Evolutionary conservation across 2,329 filamentous ascomycete genomes (phyloP).

Genomic region (Cercospora brassicicola): DNA sequence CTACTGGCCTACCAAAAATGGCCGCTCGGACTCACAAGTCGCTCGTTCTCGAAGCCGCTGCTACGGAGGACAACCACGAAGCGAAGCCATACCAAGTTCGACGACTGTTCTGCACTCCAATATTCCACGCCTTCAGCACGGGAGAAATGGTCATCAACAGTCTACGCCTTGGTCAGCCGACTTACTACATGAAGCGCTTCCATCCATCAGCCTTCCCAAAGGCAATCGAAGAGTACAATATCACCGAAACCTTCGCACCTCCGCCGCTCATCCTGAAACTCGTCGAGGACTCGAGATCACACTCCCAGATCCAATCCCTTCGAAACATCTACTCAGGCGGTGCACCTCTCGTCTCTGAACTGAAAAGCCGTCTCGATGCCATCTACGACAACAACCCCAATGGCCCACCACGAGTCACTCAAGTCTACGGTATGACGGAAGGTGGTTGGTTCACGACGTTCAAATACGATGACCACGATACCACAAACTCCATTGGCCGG

Average conservation of each 20-base stretch:
- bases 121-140: constrained; percentile 56
- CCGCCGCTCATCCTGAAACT: constrained; percentile 46
- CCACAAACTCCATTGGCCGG: constrained; percentile 51
- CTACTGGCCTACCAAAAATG: constrained; percentile 45
- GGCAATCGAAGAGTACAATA: constrained; percentile 44
- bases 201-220: constrained; percentile 41
- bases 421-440: constrained; percentile 60
- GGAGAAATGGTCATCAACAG: constrained; percentile 51
- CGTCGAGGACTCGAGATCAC: constrained; percentile 36
- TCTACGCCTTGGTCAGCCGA: constrained; percentile 48
- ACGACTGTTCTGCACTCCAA: constrained; percentile 52
- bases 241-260: constrained; percentile 53
- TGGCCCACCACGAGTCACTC: constrained; percentile 46
- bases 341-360: constrained; percentile 49
- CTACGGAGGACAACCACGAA: constrained; percentile 34
- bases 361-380: constrained; percentile 44
- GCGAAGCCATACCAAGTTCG: constrained; percentile 40
- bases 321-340: constrained; percentile 52
- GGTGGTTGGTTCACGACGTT: constrained; percentile 47
- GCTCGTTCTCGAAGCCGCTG: constrained; percentile 45
- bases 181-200: constrained; percentile 53
- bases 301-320: constrained; percentile 43
- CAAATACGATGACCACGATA: constrained; percentile 44
- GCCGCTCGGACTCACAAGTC: constrained; percentile 46
- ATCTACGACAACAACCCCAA: constrained; percentile 40